A percentile compares a stretch with the other conserved stretches of the same genome.
These are phyloP conservation scores for Elasticomyces elasticus DNA, from an alignment of 495 filamentous ascomycete genomes.

Conservation along the genomic window DNA sequence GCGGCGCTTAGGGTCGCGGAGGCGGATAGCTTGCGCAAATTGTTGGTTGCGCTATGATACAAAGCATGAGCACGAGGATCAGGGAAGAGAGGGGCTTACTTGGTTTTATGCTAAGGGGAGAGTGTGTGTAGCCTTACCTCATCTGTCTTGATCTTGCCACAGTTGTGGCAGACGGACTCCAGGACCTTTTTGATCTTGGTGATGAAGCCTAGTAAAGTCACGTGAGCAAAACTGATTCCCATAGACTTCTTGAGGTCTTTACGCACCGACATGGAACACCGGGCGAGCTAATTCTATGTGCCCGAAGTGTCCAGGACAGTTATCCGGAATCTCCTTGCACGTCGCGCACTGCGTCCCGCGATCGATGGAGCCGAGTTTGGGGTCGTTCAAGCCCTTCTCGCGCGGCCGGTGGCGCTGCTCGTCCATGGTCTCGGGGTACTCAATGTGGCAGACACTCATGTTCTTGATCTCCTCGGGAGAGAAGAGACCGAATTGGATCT, in stretches of 20 bases:
- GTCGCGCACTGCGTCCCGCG: constrained; percentile 88
- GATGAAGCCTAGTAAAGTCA: constrained; percentile 59
- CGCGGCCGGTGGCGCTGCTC: constrained; percentile 80
- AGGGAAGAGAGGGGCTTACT: constrained; percentile 29
- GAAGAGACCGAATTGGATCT: constrained; percentile 96
- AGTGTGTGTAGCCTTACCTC: constrained; percentile 82
- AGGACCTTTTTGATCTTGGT: constrained; percentile 96
- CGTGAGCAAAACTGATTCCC: too few relatives aligned
- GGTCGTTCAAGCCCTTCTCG: constrained; percentile 83
- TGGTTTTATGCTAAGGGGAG: constrained; percentile 36
- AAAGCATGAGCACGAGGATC: constrained; percentile 53
- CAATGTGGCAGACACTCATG: constrained; percentile 86
- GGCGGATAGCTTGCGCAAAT: constrained; percentile 67
- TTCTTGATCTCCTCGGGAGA: constrained; percentile 96
- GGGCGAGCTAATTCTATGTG: constrained; percentile 94
- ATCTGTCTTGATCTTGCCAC: constrained; percentile 87
- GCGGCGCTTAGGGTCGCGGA: constrained; percentile 82
- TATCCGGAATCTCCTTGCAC: constrained; percentile 84
- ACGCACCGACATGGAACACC: constrained; percentile 75
- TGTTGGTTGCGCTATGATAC: constrained; percentile 63
- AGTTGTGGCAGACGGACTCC: constrained; percentile 96
- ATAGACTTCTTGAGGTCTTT: too few relatives aligned
- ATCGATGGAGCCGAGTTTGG: constrained; percentile 88
- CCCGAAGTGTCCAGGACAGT: constrained; percentile 95
- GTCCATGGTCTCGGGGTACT: constrained; percentile 98